phyloP scores from a whole-genome alignment of 345 rosid genomes.

The Bruguiera gymnorhiza region DNA sequence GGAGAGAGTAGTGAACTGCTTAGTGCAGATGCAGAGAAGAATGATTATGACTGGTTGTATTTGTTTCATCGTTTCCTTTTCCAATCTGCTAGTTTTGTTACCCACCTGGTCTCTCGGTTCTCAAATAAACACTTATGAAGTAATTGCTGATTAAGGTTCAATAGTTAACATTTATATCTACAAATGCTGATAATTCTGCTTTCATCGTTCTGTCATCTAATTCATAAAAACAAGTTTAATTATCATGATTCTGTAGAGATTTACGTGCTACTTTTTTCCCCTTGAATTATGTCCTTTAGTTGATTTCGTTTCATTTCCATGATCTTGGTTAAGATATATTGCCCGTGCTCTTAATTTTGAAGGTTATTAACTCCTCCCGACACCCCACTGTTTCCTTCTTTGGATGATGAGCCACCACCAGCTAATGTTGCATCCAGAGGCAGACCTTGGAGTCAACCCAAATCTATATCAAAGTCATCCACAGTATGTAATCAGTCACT shows the following conservation, averaged over 20 bases:
- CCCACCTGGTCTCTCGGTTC: conserved; percentile 2
- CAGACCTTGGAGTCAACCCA: conserved; percentile 79
- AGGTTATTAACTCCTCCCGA: conserved; percentile 99
- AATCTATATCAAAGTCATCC: conserved; percentile 87
- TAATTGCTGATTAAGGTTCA: neutral
- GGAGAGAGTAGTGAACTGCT: conserved; percentile 88
- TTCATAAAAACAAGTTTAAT: too few relatives aligned
- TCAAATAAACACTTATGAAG: conserved; percentile 4
- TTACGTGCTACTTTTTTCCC: neutral
- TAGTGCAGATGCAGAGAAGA: conserved; percentile 81
- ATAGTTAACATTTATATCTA: neutral
- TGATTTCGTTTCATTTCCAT: neutral
- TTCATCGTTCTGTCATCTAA: neutral
- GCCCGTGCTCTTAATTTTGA: conserved; percentile 33
- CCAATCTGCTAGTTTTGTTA: conserved; percentile 4
- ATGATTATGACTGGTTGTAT: conserved; percentile 87
- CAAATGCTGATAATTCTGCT: neutral
- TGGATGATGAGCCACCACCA: conserved; percentile 76
- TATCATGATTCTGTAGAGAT: too few relatives aligned
- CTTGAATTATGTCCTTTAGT: neutral
- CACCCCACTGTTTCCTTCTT: conserved; percentile 88
- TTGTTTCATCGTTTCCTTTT: conserved; percentile 3
- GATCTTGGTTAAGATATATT: conserved; percentile 31
- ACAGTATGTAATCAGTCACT: conserved; percentile 51
- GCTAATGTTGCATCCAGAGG: conserved; percentile 62